phyloP scores from a whole-genome alignment of 108 stramenopile species.

The Conticribra guillardii region DNA sequence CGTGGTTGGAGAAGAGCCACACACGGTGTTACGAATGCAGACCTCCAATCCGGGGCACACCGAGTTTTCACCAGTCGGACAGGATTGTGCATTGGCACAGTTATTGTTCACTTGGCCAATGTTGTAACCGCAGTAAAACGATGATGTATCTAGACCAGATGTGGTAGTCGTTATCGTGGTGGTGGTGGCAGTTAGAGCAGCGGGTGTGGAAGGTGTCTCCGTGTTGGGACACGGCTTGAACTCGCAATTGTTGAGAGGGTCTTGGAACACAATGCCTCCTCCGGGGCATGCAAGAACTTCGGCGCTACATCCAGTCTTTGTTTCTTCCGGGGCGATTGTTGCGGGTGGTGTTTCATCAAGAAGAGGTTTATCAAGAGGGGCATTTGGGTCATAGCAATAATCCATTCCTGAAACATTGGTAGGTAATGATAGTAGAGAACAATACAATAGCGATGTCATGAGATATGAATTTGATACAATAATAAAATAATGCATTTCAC shows the following conservation, averaged over 20 bases:
- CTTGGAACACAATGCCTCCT: slow-evolving; percentile 31
- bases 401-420: slow-evolving; percentile 42
- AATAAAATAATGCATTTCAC: too few species aligned
- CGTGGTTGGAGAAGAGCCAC: background rate
- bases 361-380: slow-evolving; percentile 8
- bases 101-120: slow-evolving; percentile 15
- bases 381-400: slow-evolving; percentile 43
- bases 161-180: background rate
- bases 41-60: slow-evolving; percentile 20
- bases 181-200: background rate
- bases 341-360: background rate
- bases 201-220: slow-evolving; percentile 8
- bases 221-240: slow-evolving; percentile 37
- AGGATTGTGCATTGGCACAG: slow-evolving; percentile 9
- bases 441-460: background rate
- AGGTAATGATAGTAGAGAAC: background rate
- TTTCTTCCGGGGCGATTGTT: background rate
- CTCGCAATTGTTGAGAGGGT: slow-evolving; percentile 44
- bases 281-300: slow-evolving; percentile 34
- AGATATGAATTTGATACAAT: too few species aligned
- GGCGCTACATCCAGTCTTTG: slow-evolving; percentile 33
- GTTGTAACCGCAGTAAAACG: slow-evolving; percentile 14
- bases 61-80: slow-evolving; percentile 8
- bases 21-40: slow-evolving; percentile 15
- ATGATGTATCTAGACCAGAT: background rate